Base-by-base conservation (phyloP, 306 rosid species). In the Herpetospermum pedunculosum region DNA sequence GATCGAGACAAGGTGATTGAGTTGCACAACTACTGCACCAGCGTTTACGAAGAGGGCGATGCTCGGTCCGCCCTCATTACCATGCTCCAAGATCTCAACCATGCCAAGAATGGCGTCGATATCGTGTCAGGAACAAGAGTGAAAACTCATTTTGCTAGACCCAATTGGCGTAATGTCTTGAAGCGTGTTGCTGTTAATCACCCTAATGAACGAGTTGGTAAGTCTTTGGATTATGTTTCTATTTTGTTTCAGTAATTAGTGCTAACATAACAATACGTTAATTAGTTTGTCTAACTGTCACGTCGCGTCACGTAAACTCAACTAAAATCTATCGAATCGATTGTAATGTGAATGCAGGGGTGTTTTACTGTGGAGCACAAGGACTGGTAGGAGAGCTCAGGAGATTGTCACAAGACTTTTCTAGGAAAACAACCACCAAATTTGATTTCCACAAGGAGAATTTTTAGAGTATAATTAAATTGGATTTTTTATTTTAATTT, bases 31-130 rank as follows among this genome's bases (percentile, higher is more conserved):
- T 87, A 93, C 29, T 90, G 96, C 79, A 93, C 96, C 0, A 93
- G 93, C 60, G 97, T 88, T 64, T 92, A 90, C 48, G 96, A 92
- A 78, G 96, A 90, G 83, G 98, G 98, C 19, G 96, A 92, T 75
- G 92, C 92, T 62, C 83, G 96, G 26, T 92, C 98, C 0, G 98
- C 96, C 55, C 81, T 87, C 71, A 90, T 87, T 77, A 86, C 96
- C 0, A 92, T 92, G 98, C 98, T 92, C 75, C 97, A 92, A 32
- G 85, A 92, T 4, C 80, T 90, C 2, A 88, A 92, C 46, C 96
- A 90, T 73, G 96, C 97, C 40, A 87, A 93, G 77, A 86, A 78
- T 57, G 97, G 93, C 10, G 85, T 90, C 4, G 94, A 93, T 63
- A 79, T 93, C 1, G 92, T 93, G 75, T 93, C 97, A 0, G 96